These are phyloP conservation scores for Orbilia javanica DNA, from an alignment of 2,329 filamentous ascomycete genomes.

Conservation along the genomic window DNA sequence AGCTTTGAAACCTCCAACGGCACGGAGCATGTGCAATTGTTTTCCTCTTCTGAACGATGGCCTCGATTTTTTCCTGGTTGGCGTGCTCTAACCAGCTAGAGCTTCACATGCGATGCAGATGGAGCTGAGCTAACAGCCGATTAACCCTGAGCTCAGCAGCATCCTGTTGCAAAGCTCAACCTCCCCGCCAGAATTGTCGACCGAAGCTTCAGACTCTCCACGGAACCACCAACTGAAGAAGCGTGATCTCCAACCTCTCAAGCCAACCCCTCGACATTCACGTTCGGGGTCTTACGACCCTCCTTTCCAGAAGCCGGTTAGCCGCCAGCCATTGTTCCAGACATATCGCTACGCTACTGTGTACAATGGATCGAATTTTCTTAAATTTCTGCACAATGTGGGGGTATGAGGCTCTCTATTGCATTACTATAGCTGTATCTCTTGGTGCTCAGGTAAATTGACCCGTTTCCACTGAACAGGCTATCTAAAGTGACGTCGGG, in stretches of 20 bases:
- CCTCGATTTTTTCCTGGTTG: neutral
- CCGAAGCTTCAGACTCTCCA: neutral
- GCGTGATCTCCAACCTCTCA: constrained; percentile 2
- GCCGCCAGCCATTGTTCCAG: constrained; percentile 36
- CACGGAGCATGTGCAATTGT: constrained; percentile 18
- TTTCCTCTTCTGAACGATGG: neutral
- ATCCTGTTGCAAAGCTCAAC: constrained; percentile 16
- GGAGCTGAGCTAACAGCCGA: neutral
- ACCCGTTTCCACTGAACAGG: constrained; percentile 15
- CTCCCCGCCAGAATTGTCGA: neutral
- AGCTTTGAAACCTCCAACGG: constrained; percentile 32
- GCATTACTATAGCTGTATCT: constrained; percentile 4
- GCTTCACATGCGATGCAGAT: constrained; percentile 7
- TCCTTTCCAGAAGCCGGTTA: constrained; percentile 19
- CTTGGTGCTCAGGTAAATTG: constrained; percentile 40
- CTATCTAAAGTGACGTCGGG: constrained; percentile 31
- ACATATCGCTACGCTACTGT: neutral
- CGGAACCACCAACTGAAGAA: neutral
- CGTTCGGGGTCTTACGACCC: neutral
- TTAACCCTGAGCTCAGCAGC: neutral
- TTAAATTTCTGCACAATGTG: constrained; percentile 1
- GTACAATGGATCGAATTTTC: constrained; percentile 10
- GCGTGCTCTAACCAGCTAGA: neutral
- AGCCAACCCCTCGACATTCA: neutral
- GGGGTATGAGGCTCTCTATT: constrained; percentile 38